A percentile compares a stretch with the other conserved stretches of the same genome.
Evolutionary conservation across 345 rosid species (phyloP).

Genomic region (Rhizophora mangle): DNA sequence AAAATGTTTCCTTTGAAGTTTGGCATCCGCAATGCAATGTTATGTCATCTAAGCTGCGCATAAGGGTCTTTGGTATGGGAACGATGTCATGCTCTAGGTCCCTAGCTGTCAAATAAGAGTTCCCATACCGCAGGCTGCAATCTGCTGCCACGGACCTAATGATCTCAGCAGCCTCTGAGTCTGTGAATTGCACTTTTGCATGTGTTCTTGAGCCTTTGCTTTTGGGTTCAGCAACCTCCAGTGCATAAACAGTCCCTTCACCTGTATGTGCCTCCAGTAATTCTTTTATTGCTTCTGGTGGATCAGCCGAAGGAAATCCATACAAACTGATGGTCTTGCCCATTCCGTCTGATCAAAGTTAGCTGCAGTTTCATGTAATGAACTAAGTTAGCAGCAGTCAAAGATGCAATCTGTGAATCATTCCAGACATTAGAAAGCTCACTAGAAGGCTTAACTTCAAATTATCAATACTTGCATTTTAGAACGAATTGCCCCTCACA

Average conservation of each 20-base stretch:
- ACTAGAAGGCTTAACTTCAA: no score
- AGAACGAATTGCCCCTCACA: no score
- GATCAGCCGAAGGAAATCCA: slow-evolving; percentile 17
- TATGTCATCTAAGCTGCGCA: slow-evolving; percentile 9
- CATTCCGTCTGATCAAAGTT: slow-evolving; percentile 6
- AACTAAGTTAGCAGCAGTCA: neutral
- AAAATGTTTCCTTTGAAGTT: slow-evolving; percentile 19
- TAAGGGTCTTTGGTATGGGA: slow-evolving; percentile 2
- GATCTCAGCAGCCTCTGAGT: neutral
- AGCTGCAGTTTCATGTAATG: slow-evolving; percentile 1
- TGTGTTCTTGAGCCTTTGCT: slow-evolving; percentile 12
- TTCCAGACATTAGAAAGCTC: no score
- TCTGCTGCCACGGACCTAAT: slow-evolving; percentile 3
- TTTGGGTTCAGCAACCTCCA: slow-evolving; percentile 11
- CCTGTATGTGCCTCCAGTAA: slow-evolving; percentile 21
- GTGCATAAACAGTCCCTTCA: slow-evolving; percentile 13
- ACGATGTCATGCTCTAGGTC: slow-evolving; percentile 1
- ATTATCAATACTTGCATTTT: no score
- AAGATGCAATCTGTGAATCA: neutral
- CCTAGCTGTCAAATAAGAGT: slow-evolving; percentile 23
- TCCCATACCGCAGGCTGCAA: slow-evolving; percentile 16
- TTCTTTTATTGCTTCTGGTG: slow-evolving; percentile 11
- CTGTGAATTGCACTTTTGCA: slow-evolving; percentile 30
- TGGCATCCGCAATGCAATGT: slow-evolving; percentile 33
- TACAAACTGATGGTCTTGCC: slow-evolving; percentile 16